A percentile compares a stretch with the other conserved stretches of the same genome.
Conservation (phyloP, 2,329 filamentous ascomycete genomes). For the Colletotrichum incanum region DNA sequence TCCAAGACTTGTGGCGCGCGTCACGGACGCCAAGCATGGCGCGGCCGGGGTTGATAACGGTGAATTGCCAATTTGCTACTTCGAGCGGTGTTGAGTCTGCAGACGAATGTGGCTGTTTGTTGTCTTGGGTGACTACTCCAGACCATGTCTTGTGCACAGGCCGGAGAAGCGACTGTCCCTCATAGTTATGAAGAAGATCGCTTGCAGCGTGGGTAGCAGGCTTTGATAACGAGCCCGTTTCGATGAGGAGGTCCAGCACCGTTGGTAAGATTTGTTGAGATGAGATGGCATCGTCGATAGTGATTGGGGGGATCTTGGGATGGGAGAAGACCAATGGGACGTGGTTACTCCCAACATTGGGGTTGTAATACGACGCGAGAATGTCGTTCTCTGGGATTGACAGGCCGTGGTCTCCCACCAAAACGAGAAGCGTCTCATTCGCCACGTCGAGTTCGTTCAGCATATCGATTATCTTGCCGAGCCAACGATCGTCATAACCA, state of each 20-base stretch:
- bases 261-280: conserved; percentile 61
- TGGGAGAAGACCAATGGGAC: conserved; percentile 62
- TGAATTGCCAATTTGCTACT: conserved; percentile 63
- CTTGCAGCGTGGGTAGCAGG: conserved; percentile 52
- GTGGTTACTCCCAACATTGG: conserved; percentile 60
- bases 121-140: neutral
- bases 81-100: conserved; percentile 49
- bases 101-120: neutral
- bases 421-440: conserved; percentile 61
- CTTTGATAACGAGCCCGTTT: conserved; percentile 56
- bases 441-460: conserved; percentile 60
- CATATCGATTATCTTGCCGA: conserved; percentile 56
- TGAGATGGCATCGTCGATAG: conserved; percentile 57
- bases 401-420: conserved; percentile 62
- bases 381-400: conserved; percentile 59
- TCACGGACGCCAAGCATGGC: conserved; percentile 44
- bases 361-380: conserved; percentile 59
- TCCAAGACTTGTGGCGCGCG: conserved; percentile 42
- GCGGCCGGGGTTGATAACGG: conserved; percentile 63
- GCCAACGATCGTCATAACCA: conserved; percentile 57
- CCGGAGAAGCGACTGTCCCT: conserved; percentile 3
- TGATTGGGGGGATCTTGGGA: conserved; percentile 58
- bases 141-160: neutral
- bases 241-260: conserved; percentile 60
- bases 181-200: conserved; percentile 51